A percentile compares a stretch with the other conserved stretches of the same genome.
Conservation (phyloP, 495 filamentous ascomycete genomes). For the Letharia columbiana region DNA sequence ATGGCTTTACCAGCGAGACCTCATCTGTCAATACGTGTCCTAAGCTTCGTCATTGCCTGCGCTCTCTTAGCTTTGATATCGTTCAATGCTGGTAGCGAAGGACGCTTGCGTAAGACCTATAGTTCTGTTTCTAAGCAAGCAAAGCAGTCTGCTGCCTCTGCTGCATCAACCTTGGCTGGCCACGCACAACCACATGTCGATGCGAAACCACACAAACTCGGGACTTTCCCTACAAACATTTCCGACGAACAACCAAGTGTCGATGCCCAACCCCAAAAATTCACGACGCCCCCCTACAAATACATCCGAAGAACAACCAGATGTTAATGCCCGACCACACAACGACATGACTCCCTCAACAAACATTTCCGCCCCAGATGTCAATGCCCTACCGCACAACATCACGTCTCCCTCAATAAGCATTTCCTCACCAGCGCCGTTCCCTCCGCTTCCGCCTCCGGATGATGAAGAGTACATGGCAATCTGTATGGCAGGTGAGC, state of each 20-base stretch:
- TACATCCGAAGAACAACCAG: background rate
- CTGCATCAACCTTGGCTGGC: background rate
- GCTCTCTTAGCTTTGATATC: background rate
- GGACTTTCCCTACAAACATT: background rate
- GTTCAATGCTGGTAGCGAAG: background rate
- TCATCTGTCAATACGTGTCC: background rate
- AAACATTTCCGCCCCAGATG: background rate
- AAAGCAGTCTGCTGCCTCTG: background rate
- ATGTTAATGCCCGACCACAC: background rate
- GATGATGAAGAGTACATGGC: slow-evolving; percentile 25
- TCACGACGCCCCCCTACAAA: background rate
- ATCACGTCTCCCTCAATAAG: background rate
- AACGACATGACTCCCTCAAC: background rate
- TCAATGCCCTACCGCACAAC: background rate
- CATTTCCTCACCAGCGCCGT: background rate
- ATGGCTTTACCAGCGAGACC: background rate
- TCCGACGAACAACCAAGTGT: background rate
- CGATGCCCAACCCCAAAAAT: background rate
- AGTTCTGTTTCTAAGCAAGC: background rate
- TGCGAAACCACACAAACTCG: background rate
- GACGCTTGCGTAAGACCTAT: background rate
- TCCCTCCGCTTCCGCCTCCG: slow-evolving; percentile 10
- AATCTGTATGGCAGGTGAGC: slow-evolving; percentile 15
- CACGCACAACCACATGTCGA: background rate
- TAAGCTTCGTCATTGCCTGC: background rate